These are phyloP conservation scores for Metrosideros polymorpha DNA, from an alignment of 441 rosid genomes.

Conservation along the genomic window DNA sequence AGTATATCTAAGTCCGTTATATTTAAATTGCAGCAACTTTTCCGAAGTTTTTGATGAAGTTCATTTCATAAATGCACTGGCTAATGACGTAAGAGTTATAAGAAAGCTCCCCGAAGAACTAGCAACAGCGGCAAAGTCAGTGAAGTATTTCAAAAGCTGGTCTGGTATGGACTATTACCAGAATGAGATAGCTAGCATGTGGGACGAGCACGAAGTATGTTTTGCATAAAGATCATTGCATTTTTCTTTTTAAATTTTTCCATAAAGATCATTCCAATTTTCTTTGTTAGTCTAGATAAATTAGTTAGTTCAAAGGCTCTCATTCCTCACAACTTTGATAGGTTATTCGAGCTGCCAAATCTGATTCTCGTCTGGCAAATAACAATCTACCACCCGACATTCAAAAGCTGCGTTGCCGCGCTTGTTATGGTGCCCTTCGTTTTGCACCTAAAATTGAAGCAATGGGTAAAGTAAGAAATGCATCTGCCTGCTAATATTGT, in stretches of 20 bases:
- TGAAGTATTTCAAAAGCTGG: conserved; percentile 87
- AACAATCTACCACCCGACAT: conserved; percentile 83
- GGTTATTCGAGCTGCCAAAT: conserved; percentile 94
- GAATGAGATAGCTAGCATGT: conserved; percentile 68
- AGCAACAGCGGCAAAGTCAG: conserved; percentile 37
- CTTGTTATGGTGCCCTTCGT: conserved; percentile 86
- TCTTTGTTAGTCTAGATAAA: not conserved
- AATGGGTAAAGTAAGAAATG: conserved; percentile 65
- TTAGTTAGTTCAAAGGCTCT: not conserved
- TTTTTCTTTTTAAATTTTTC: not conserved
- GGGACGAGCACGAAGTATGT: conserved; percentile 66
- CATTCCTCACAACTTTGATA: conserved; percentile 9
- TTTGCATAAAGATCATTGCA: not conserved
- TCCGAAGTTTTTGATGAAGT: conserved; percentile 92
- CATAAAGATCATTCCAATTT: not conserved
- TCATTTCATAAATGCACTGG: conserved; percentile 61
- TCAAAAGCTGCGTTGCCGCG: conserved; percentile 91
- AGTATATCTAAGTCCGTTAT: not conserved
- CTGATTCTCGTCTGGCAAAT: conserved; percentile 96
- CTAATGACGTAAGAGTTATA: conserved; percentile 63
- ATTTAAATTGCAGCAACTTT: conserved; percentile 61
- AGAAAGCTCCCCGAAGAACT: conserved; percentile 76
- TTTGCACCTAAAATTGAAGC: conserved; percentile 75
- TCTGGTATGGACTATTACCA: conserved; percentile 86
- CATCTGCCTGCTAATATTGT: not conserved